A percentile compares a stretch with the other conserved stretches of the same genome.
These are phyloP conservation scores for Aureobasidium sp. DNA, from an alignment of 2,329 filamentous ascomycete genomes.

Conservation along the genomic window DNA sequence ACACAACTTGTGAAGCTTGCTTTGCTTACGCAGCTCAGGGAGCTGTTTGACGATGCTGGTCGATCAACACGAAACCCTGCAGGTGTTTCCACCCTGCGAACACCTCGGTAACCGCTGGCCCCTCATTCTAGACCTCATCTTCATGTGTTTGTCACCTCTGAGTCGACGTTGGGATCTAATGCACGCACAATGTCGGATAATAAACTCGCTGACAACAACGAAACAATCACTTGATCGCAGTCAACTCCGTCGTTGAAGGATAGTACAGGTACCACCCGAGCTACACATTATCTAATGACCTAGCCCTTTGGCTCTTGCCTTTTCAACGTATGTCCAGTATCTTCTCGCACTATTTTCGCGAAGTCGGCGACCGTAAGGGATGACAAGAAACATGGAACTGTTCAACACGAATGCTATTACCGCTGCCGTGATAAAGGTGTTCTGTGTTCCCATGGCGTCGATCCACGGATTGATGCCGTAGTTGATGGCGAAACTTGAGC, in stretches of 20 bases:
- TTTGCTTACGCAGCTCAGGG: too few relatives aligned
- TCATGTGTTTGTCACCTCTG: too few relatives aligned
- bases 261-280: background rate
- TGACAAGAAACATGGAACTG: constrained; percentile 2
- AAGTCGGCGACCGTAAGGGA: background rate
- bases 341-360: constrained; percentile 2
- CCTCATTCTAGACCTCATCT: too few relatives aligned
- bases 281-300: background rate
- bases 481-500: constrained; percentile 33
- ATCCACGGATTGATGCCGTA: constrained; percentile 41
- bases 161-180: too few relatives aligned
- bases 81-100: background rate
- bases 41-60: background rate
- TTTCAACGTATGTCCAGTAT: constrained; percentile 9
- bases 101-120: background rate
- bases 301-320: constrained; percentile 4
- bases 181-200: too few relatives aligned
- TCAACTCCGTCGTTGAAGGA: too few relatives aligned
- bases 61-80: background rate
- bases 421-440: constrained; percentile 35
- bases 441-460: constrained; percentile 32
- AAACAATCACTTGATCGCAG: too few relatives aligned
- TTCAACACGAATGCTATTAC: background rate
- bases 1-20: background rate
- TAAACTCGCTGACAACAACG: too few relatives aligned